Evolutionary conservation across 345 rosid species (phyloP).

Genomic region (Ceriops zippeliana): DNA sequence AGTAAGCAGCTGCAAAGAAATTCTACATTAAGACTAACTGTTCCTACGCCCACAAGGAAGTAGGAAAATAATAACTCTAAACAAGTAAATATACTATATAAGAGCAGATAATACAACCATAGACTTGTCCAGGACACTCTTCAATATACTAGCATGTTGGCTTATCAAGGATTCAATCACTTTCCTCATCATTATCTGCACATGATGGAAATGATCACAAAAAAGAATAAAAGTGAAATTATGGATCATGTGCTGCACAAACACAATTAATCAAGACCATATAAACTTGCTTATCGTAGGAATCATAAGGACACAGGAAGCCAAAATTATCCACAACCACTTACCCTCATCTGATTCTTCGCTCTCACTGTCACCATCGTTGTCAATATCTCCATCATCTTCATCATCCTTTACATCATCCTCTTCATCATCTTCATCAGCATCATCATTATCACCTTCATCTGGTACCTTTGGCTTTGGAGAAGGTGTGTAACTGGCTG

Average conservation of each 20-base stretch:
- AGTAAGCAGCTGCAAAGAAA: slow-evolving; percentile 10
- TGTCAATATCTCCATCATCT: slow-evolving; percentile 23
- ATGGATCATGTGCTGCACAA: too few species aligned
- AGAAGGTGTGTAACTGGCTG: slow-evolving; percentile 58
- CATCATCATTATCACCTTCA: slow-evolving; percentile 48
- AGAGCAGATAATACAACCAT: slow-evolving; percentile 9
- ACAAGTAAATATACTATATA: not conserved
- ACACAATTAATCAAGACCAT: too few species aligned
- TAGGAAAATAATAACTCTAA: not conserved
- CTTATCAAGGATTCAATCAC: slow-evolving; percentile 26
- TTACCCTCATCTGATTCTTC: slow-evolving; percentile 52
- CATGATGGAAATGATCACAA: not conserved
- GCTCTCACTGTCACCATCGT: slow-evolving; percentile 19
- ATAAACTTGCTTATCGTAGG: not conserved
- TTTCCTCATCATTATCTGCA: slow-evolving; percentile 36
- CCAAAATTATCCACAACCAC: slow-evolving; percentile 2
- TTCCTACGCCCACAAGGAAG: slow-evolving; percentile 10
- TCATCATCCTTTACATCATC: slow-evolving; percentile 34
- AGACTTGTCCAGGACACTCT: slow-evolving; percentile 4
- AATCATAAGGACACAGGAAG: not conserved
- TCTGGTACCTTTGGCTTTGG: slow-evolving; percentile 64
- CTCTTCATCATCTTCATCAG: slow-evolving; percentile 29
- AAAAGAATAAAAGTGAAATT: too few species aligned
- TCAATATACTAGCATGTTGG: slow-evolving; percentile 11
- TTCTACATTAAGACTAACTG: slow-evolving; percentile 13